These are phyloP conservation scores for Pseudogymnoascus sp. DNA, from an alignment of 2,329 filamentous ascomycete species.

Conservation along the genomic window DNA sequence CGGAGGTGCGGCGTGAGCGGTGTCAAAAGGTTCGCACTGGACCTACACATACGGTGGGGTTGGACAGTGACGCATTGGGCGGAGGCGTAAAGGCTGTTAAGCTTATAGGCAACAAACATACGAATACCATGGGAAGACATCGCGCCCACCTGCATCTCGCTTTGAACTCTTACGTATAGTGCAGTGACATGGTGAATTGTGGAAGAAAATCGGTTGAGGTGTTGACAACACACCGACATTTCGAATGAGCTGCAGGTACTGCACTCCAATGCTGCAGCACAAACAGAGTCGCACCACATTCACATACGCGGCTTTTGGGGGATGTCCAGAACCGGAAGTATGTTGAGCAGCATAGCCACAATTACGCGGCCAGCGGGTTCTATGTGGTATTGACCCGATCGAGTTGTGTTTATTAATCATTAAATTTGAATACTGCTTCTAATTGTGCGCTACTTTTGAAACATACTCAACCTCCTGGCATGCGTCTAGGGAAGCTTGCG, in stretches of 20 bases:
- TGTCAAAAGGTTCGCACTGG: conserved; percentile 4
- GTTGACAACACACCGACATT: conserved; percentile 1
- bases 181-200: conserved; percentile 4
- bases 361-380: neutral
- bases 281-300: neutral
- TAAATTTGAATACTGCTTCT: conserved; percentile 7
- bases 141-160: neutral
- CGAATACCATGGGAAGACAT: conserved; percentile 6
- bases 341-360: conserved; percentile 3
- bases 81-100: conserved; percentile 6
- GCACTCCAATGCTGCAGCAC: neutral
- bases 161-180: neutral
- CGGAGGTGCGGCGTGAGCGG: conserved; percentile 4
- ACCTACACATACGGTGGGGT: conserved; percentile 6
- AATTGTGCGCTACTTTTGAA: conserved; percentile 8
- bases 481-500: neutral
- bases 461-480: conserved; percentile 1
- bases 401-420: conserved; percentile 5
- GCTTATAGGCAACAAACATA: conserved; percentile 2
- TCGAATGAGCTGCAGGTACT: neutral
- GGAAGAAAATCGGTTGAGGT: neutral
- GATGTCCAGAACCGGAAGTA: neutral
- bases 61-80: conserved; percentile 7
- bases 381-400: neutral
- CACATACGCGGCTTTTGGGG: neutral